Base-by-base conservation (phyloP, 108 stramenopile species). In the Fragilaria radians region DNA sequence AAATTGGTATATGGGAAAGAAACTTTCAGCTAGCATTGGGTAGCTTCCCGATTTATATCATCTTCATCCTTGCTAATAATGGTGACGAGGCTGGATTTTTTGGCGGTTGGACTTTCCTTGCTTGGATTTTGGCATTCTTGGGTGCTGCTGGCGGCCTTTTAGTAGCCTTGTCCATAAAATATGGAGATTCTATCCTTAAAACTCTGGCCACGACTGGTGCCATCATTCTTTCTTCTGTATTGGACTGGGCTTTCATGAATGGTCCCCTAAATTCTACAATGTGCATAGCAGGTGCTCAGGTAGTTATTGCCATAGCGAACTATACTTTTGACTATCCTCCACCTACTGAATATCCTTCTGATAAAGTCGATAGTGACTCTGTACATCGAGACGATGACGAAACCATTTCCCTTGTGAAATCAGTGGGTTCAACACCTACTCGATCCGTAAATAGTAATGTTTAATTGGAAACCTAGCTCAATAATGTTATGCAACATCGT, bases 161-260 rank as follows among this genome's bases (percentile, higher is more conserved):
- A 42, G 96, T 97, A 49, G 96, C 96, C 18, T 65, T 95, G 17
- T 90, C 86, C 26, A 87, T 95, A 72, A 97, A 97, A 70, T 80
- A 95, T 61, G 92, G 91, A 28, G 94, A 97, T 64, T 78, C 89
- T 11, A 91, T 97, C 54, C 66, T 97, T 57, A 97, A 97, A 72
- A 95, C 94, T 4, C 68, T 95, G 54, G 96, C 96, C 18, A 87
- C 85, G 2, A 93, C 87, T 21, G 91, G 91, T 26, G 85, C 87
- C 5, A 93, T 93, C 32, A 62, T 91, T 45, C 65, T 91, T 27
- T 83, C 84, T 7, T 72, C 77, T 21, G 21, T 80, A 2, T 42
- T 91, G 47, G 90, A 91, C 68, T 78, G 86, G 53, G 72, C 55
- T 25, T 27, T 88, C 14, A 57, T 91, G 62, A 81, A 71, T 9